Evolutionary conservation across 169 alveolate genomes (phyloP), one percentile per base, ranked within the genome.

Genomic region (Babesia bovis): DNA sequence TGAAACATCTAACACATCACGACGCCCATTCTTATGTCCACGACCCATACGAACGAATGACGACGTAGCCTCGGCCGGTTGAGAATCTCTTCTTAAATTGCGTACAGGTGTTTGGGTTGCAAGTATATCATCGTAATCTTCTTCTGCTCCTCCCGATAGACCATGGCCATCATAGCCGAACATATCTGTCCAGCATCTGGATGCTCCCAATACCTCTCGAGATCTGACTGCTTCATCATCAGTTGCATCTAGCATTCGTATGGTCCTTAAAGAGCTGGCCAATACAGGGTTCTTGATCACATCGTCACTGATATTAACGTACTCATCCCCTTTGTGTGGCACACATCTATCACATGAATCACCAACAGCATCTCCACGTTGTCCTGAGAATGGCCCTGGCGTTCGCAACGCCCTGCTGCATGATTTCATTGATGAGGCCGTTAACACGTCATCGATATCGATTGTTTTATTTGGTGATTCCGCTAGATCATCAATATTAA

Each of bases 151-250:
- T 4, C 57, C 70, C 13, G n/a, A 23, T 13, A 5, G 7, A 25
- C 49, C 66, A 33, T 17, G 25, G 10, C 19, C 1, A 1, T 26
- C 52, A 19, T 76, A 72, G 3, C 50, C 66, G 25, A 56, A 56
- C 25, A 35, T 50, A 51, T 76, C 85, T 32, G 85, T 76, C 85
- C 85, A 76, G 28, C 85, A 76, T n/a, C 85, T 65, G 10, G 85
- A 53, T 25, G 49, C 47, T 25, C 85, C 81, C 3, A 76, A 41
- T n/a, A 76, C 69, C 38, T 45, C 41, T 21, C 7, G 21, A 7
- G 81, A 65, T 15, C 72, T n/a, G 51, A 52, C 73, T 26, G 49
- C 85, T 19, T 53, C 85, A 17, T 53, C 42, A 55, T 76, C 66
- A n/a, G 38, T n/a, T 28, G 68, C 38, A 33, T 23, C 50, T n/a